Evolutionary conservation across 768 basidiomycete genomes (phyloP).

Genomic region (Mycena haematopus): DNA sequence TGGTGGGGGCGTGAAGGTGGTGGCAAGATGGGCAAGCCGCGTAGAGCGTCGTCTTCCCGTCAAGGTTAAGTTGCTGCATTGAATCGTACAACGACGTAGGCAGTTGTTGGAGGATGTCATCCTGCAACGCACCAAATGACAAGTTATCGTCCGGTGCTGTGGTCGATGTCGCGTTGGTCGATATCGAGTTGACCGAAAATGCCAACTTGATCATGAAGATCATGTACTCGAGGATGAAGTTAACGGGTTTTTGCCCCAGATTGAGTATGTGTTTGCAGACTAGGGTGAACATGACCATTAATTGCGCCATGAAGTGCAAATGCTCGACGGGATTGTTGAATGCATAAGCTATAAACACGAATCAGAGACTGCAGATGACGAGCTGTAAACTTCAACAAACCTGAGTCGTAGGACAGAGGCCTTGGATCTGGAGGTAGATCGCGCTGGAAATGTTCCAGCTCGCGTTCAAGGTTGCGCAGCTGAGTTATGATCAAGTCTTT

Average conservation of each 20-base stretch:
- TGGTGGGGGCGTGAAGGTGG: conserved; percentile 10
- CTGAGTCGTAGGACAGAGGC: conserved; percentile 14
- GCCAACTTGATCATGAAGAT: conserved; percentile 4
- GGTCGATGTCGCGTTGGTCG: too few species aligned
- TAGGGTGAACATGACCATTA: conserved; percentile 15
- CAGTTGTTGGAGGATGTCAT: conserved; percentile 7
- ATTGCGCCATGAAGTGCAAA: conserved; percentile 5
- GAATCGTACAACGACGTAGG: conserved; percentile 7
- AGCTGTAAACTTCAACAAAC: not conserved
- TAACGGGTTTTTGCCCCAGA: not conserved
- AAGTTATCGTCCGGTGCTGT: not conserved
- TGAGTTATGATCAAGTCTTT: not conserved
- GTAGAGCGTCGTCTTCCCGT: conserved; percentile 16
- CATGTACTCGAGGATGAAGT: conserved; percentile 4
- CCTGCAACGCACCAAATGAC: not conserved
- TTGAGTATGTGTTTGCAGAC: conserved; percentile 14
- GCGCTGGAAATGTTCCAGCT: not conserved
- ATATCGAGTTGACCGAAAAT: not conserved
- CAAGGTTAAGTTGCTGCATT: conserved; percentile 11
- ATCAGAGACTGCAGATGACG: too few species aligned
- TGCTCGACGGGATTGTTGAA: conserved; percentile 4
- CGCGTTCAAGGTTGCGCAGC: conserved; percentile 1
- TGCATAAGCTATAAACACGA: conserved; percentile 7
- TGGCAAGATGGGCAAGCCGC: conserved; percentile 19
- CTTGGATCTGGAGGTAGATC: conserved; percentile 7